Conservation (phyloP, 306 rosid genomes). For the Acmispon strigosus region DNA sequence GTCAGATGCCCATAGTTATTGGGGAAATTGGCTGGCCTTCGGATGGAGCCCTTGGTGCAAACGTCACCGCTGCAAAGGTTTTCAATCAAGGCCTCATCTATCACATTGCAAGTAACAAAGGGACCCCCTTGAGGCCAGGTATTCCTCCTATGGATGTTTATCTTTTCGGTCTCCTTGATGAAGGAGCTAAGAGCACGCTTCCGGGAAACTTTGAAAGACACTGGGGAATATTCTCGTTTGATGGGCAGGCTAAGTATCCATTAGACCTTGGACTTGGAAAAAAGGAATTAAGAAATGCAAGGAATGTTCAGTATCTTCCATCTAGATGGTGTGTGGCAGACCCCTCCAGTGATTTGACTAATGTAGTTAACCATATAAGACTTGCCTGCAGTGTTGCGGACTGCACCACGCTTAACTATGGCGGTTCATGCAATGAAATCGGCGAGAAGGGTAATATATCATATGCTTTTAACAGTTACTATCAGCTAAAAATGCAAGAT, state of each 20-base stretch:
- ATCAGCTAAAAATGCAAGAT: constrained; percentile 84
- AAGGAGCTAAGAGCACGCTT: constrained; percentile 80
- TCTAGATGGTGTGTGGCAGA: constrained; percentile 92
- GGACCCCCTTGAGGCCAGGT: constrained; percentile 79
- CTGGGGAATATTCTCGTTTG: constrained; percentile 93
- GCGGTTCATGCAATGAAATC: constrained; percentile 86
- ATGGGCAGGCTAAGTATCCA: constrained; percentile 84
- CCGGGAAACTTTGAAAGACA: constrained; percentile 96
- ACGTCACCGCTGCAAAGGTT: constrained; percentile 74
- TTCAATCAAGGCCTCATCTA: constrained; percentile 87
- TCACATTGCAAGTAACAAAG: constrained; percentile 60
- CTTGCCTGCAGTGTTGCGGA: constrained; percentile 85
- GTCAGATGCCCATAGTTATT: constrained; percentile 80
- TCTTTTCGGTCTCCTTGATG: constrained; percentile 72
- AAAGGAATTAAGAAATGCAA: constrained; percentile 60
- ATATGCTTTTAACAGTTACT: constrained; percentile 91
- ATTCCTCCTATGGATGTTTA: constrained; percentile 72
- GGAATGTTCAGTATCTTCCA: constrained; percentile 73
- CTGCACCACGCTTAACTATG: constrained; percentile 85
- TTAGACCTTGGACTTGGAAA: constrained; percentile 75
- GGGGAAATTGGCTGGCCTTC: constrained; percentile 99
- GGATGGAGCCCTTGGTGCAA: constrained; percentile 76
- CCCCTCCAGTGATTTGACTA: constrained; percentile 51
- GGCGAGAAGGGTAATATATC: constrained; percentile 87
- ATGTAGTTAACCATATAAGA: constrained; percentile 60